Conservation (phyloP, 768 basidiomycete genomes). For the Termitomyces eurrhizus region DNA sequence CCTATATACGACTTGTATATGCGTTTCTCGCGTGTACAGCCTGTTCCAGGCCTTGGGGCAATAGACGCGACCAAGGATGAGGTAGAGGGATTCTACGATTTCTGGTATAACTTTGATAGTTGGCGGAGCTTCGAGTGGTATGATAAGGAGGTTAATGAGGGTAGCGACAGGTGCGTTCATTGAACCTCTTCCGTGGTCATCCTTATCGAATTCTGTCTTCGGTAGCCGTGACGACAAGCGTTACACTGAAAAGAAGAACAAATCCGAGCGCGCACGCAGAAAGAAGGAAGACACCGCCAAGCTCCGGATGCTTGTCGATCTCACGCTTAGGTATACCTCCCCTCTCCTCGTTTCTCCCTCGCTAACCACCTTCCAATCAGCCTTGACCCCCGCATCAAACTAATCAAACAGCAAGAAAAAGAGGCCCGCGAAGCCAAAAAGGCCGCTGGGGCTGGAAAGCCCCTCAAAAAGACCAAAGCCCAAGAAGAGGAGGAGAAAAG, state of each 20-base stretch:
- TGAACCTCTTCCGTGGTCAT: not conserved
- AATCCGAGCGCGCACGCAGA: conserved; percentile 77
- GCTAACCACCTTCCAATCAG: conserved; percentile 19
- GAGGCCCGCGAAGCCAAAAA: conserved; percentile 92
- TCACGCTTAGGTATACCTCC: conserved; percentile 51
- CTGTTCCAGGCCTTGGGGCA: conserved; percentile 77
- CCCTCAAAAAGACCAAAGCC: conserved; percentile 66
- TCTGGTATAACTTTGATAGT: conserved; percentile 99
- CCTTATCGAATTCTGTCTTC: not conserved
- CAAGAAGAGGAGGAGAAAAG: conserved; percentile 77
- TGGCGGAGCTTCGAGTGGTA: conserved; percentile 98
- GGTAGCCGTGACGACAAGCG: conserved; percentile 96
- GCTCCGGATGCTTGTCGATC: conserved; percentile 82
- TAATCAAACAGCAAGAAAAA: conserved; percentile 96
- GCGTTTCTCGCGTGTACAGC: conserved; percentile 85
- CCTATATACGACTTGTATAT: conserved; percentile 90
- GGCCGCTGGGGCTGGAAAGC: conserved; percentile 40
- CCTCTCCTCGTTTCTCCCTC: not conserved
- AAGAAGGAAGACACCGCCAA: conserved; percentile 98
- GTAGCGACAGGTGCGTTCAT: conserved; percentile 76
- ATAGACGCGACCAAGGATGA: conserved; percentile 69
- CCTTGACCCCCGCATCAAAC: conserved; percentile 92
- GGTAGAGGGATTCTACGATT: conserved; percentile 95
- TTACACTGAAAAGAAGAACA: conserved; percentile 56
- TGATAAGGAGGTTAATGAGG: conserved; percentile 98